Base-by-base conservation (phyloP, 208 protist genomes). In the Leishmania major region DNA sequence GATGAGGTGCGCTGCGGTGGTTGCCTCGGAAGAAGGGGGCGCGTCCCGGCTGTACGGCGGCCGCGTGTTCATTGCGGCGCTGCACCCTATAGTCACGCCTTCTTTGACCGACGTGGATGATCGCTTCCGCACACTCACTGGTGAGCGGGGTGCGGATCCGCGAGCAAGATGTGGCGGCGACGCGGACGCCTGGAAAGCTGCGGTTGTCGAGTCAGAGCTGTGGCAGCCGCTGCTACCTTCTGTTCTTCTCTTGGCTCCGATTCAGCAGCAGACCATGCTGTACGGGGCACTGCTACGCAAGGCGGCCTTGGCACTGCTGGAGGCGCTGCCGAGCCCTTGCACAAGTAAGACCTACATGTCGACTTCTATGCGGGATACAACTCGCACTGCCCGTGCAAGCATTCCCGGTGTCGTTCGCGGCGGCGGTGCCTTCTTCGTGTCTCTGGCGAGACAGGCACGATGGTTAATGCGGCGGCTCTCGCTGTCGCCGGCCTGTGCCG, bases 381-480 rank as follows among this genome's bases (percentile, higher is more conserved):
- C 37, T 45, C 66, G 66, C 22, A 45, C 66, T 45, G 66, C 1
- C 17, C 37, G 28, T 40, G 3, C 67, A 66, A 47, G n/a, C 35
- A 60, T 74, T 11, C 53, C 77, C 4, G 86, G 85, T 6, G 77
- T 87, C 59, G 81, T 88, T 57, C 84, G 88, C n/a, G 90, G 85
- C n/a, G 90, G 90, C 59, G 90, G 90, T 1, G 88, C 84, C 10
- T 87, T 88, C 53, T 79, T 83, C 47, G 84, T 93, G 57, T 81
- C 85, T 28, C 28, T 92, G 22, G 84, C 88, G 2, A 57, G 59
- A 28, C 85, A 88, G 45, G 53, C 82, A 19, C 81, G 59, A 13
- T 71, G 75, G 17, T 35, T 86, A 7, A 62, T 77, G 35, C 51
- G 25, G 40, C 78, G 40, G 31, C 55, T 86, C 15, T 66, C 43